These are phyloP conservation scores for Dictyostelium firmibasis DNA, from an alignment of 78 protist genomes.

Conservation along the genomic window DNA sequence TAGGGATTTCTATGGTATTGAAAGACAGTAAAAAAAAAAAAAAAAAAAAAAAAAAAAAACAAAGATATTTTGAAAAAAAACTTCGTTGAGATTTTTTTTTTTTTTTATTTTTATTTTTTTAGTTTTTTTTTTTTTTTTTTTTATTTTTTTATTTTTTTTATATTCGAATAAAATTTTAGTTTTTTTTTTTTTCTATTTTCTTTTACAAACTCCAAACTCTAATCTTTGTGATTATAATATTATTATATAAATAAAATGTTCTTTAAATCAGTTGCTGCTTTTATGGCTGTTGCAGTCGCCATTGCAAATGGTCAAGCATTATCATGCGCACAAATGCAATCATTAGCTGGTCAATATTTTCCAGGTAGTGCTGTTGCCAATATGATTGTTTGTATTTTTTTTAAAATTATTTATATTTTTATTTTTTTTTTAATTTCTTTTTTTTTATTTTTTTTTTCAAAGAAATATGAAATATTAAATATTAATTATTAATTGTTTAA, in stretches of 20 bases:
- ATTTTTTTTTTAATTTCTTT: neutral
- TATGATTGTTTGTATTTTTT: neutral
- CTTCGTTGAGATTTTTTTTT: no score
- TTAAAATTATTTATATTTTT: neutral
- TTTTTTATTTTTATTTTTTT: no score
- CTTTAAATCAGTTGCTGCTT: neutral
- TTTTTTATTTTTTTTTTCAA: neutral
- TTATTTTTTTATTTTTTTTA: neutral
- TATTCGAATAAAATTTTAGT: no score
- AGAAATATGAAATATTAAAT: no score
- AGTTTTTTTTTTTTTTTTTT: neutral
- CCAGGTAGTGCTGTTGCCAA: neutral
- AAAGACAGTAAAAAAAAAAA: no score
- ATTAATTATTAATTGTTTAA: neutral
- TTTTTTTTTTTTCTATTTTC: neutral
- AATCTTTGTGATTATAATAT: neutral
- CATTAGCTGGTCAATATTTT: slow-evolving; percentile 22
- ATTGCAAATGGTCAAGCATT: neutral
- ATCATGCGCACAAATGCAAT: slow-evolving; percentile 58
- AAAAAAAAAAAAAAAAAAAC: no score
- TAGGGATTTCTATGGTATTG: no score
- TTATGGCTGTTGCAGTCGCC: neutral
- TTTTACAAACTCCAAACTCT: neutral
- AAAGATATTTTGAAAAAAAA: no score
- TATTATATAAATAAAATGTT: neutral